Conservation (phyloP, 192 early-diverging fungal species). For the Martensiomyces pterosporus region DNA sequence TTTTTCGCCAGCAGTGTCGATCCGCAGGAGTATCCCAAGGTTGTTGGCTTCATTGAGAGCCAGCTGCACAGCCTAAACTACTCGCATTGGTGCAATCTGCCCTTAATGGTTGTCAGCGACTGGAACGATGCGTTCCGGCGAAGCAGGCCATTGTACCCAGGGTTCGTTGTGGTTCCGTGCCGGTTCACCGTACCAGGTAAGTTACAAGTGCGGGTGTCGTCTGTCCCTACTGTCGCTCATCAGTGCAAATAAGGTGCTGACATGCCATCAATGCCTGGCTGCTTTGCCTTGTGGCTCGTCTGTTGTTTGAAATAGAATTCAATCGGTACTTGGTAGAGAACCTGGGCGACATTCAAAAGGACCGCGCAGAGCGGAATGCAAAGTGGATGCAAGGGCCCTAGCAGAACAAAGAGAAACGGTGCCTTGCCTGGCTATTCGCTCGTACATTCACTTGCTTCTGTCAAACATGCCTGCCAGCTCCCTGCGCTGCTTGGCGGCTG, state of each 20-base stretch:
- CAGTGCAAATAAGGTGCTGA: neutral
- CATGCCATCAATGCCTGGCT: too few relatives aligned
- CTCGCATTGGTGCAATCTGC: slow-evolving; percentile 28
- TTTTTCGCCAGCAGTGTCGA: slow-evolving; percentile 33
- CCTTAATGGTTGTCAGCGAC: slow-evolving; percentile 33
- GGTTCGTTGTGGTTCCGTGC: slow-evolving; percentile 32
- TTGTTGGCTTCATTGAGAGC: slow-evolving; percentile 18
- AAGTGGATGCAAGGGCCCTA: too few relatives aligned
- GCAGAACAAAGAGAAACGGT: too few relatives aligned
- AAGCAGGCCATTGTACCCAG: slow-evolving; percentile 17
- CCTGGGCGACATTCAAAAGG: slow-evolving; percentile 6
- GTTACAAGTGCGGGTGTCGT: neutral
- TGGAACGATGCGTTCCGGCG: slow-evolving; percentile 21
- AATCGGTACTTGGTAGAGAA: slow-evolving; percentile 9
- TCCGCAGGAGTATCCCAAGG: slow-evolving; percentile 7
- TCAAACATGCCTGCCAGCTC: slow-evolving; percentile 47
- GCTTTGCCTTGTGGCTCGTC: neutral
- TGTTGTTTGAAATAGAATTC: slow-evolving; percentile 7
- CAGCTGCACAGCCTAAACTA: slow-evolving; percentile 29
- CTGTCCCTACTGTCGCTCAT: neutral
- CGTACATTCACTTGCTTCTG: too few relatives aligned
- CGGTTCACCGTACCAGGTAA: slow-evolving; percentile 8
- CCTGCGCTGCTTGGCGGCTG: slow-evolving; percentile 40
- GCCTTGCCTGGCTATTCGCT: neutral
- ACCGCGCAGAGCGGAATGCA: slow-evolving; percentile 1